Conservation (phyloP, 768 basidiomycete species). For the Lactarius pseudohatsudake region DNA sequence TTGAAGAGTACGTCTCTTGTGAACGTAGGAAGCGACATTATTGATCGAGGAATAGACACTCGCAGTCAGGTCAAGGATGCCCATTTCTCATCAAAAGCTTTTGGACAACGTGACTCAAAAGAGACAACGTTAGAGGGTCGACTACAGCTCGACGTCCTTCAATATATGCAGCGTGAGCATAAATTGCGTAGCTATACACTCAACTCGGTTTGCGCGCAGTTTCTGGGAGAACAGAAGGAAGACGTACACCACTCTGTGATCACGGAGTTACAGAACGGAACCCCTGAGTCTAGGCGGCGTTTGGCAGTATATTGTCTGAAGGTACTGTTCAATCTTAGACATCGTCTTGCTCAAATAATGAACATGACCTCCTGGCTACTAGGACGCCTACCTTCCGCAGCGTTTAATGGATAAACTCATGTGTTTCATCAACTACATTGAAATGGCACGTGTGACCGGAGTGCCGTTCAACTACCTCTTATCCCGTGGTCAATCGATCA, state of each 20-base stretch:
- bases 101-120: conserved; percentile 95
- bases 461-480: conserved; percentile 97
- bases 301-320: conserved; percentile 98
- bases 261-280: conserved; percentile 96
- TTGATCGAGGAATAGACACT: conserved; percentile 47
- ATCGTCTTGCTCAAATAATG: neutral
- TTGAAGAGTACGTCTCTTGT: conserved; percentile 14
- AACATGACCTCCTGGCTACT: neutral
- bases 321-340: conserved; percentile 43
- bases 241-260: conserved; percentile 99
- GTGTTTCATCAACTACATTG: conserved; percentile 98
- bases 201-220: conserved; percentile 97
- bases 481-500: conserved; percentile 95
- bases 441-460: conserved; percentile 99
- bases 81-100: conserved; percentile 97
- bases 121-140: conserved; percentile 89
- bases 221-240: conserved; percentile 98
- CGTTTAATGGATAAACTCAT: conserved; percentile 95
- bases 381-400: conserved; percentile 99
- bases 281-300: conserved; percentile 86
- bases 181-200: conserved; percentile 96
- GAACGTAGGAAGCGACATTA: neutral
- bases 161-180: conserved; percentile 98
- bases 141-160: conserved; percentile 91
- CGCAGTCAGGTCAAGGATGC: conserved; percentile 86